A percentile compares a stretch with the other conserved stretches of the same genome.
phyloP scores from a whole-genome alignment of 2,329 filamentous ascomycete genomes.

The Trichophyton benhamiae region DNA sequence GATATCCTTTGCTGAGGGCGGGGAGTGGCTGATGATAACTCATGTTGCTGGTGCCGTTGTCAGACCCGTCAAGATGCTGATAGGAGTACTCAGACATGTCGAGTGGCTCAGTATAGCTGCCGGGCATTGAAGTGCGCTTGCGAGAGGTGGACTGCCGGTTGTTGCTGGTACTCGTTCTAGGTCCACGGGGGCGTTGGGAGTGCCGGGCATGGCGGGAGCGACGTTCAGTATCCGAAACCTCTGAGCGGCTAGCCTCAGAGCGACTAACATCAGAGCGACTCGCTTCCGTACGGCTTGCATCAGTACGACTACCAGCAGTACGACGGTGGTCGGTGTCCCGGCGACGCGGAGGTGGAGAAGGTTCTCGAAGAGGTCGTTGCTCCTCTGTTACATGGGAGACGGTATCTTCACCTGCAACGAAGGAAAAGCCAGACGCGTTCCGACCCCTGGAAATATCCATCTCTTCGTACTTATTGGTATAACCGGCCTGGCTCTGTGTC shows the following conservation, averaged over 20 bases:
- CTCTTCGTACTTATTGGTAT: slow-evolving; percentile 39
- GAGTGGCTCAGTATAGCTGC: slow-evolving; percentile 33
- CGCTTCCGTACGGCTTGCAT: slow-evolving; percentile 4
- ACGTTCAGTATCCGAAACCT: not conserved
- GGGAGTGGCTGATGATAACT: slow-evolving; percentile 47
- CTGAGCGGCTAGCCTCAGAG: not conserved
- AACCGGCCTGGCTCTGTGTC: slow-evolving; percentile 30
- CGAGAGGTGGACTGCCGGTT: slow-evolving; percentile 26
- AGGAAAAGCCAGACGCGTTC: slow-evolving; percentile 35
- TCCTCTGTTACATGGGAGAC: slow-evolving; percentile 29
- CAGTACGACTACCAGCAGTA: not conserved
- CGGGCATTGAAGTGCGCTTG: slow-evolving; percentile 27
- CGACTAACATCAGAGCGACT: not conserved
- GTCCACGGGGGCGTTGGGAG: slow-evolving; percentile 12
- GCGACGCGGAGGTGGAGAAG: slow-evolving; percentile 10
- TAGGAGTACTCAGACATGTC: slow-evolving; percentile 35
- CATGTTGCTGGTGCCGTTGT: slow-evolving; percentile 39
- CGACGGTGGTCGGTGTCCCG: slow-evolving; percentile 5
- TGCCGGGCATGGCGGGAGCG: not conserved
- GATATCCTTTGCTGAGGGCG: slow-evolving; percentile 37
- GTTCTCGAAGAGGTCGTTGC: slow-evolving; percentile 13
- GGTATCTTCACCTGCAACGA: slow-evolving; percentile 36
- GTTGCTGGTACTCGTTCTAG: slow-evolving; percentile 12
- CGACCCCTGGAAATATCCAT: slow-evolving; percentile 21
- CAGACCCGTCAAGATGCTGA: slow-evolving; percentile 28